phyloP scores from a whole-genome alignment of 257 asterid species.

The Fraxinus pennsylvanica region DNA sequence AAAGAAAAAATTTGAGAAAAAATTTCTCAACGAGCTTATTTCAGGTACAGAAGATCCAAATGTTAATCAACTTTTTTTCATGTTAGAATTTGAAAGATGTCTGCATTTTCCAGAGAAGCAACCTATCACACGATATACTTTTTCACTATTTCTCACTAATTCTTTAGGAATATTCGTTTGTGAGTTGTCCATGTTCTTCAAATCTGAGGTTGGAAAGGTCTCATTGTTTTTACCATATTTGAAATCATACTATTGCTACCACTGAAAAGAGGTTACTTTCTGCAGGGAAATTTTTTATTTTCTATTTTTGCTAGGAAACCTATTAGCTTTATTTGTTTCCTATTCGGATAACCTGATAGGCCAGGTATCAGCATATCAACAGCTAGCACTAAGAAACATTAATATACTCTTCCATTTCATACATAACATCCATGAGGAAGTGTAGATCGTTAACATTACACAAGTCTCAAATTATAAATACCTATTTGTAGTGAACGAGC shows the following conservation, averaged over 20 bases:
- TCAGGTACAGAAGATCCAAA: background rate
- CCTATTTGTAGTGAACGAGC: background rate
- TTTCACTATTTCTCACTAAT: background rate
- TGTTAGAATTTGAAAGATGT: background rate
- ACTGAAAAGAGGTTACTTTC: background rate
- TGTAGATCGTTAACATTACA: background rate
- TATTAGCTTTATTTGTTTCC: background rate
- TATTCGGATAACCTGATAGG: background rate
- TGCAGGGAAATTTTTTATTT: background rate
- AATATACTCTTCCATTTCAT: background rate
- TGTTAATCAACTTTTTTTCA: background rate
- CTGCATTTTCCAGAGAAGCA: background rate
- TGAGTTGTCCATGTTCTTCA: background rate
- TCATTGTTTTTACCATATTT: background rate
- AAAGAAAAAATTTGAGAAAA: background rate
- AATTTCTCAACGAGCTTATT: background rate
- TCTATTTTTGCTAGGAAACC: background rate
- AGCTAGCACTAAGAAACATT: conserved; percentile 6
- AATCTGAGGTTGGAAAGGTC: background rate
- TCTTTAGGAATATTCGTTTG: background rate
- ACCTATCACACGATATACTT: background rate
- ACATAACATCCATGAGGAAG: conserved; percentile 20
- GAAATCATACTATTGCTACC: background rate
- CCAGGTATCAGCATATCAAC: background rate
- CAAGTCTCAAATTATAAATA: background rate